A percentile compares a stretch with the other conserved stretches of the same genome.
phyloP scores from a whole-genome alignment of 331 rosid genomes.

The Stylosanthes scabra region DNA sequence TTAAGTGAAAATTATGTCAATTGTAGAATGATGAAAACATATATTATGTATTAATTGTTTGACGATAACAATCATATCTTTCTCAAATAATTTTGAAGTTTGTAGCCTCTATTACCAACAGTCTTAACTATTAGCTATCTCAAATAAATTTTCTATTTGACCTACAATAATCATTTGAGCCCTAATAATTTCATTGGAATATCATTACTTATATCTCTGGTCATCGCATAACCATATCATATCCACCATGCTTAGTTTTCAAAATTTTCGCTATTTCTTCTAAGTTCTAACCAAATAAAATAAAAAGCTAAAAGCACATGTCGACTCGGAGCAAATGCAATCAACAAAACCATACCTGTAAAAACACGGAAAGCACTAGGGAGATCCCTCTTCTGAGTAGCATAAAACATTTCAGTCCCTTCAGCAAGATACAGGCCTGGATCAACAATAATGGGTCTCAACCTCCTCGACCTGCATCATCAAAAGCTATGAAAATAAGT shows the following conservation, averaged over 20 bases:
- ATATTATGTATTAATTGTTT: neutral
- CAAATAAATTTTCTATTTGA: too few species aligned
- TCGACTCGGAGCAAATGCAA: neutral
- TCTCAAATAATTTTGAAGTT: neutral
- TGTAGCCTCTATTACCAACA: neutral
- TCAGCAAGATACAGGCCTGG: constrained; percentile 94
- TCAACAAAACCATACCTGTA: constrained; percentile 59
- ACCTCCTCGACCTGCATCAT: constrained; percentile 63
- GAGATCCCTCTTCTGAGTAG: constrained; percentile 85
- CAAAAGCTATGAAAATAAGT: constrained; percentile 27
- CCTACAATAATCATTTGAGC: too few species aligned
- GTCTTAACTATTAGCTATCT: neutral
- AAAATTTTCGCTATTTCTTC: neutral
- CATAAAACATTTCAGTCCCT: constrained; percentile 86
- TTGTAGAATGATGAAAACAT: neutral
- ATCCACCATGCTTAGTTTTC: neutral
- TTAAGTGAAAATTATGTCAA: neutral
- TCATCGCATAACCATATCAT: neutral
- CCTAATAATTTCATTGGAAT: neutral
- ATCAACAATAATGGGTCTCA: constrained; percentile 89
- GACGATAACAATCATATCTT: neutral
- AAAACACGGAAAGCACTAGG: constrained; percentile 85
- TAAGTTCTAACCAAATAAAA: constrained; percentile 17
- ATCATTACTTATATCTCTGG: neutral
- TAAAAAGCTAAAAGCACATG: neutral